Conservation (phyloP, 2,329 filamentous ascomycete species). For the Cladosporium velox region DNA sequence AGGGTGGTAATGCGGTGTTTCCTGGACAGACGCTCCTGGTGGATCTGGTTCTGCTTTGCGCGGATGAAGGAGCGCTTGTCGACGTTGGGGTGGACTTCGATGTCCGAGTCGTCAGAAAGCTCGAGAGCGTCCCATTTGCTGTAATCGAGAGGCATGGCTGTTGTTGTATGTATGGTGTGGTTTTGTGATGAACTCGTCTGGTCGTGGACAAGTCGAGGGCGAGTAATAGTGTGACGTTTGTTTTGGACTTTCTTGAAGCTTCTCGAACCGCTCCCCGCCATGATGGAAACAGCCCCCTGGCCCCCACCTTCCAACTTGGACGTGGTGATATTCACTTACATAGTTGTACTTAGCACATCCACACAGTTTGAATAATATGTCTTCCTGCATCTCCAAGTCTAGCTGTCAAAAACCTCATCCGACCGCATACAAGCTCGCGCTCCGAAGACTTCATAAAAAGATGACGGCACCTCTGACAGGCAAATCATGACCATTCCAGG, state of each 20-base stretch:
- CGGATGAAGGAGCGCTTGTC: constrained; percentile 98
- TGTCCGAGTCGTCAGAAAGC: constrained; percentile 95
- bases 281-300: not conserved
- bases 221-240: not conserved
- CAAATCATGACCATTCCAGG: no score
- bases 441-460: no score
- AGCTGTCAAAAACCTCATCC: no score
- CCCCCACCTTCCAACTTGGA: not conserved
- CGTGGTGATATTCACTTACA: no score
- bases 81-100: constrained; percentile 81
- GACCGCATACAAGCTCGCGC: no score
- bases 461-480: no score
- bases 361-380: no score
- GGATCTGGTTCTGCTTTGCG: constrained; percentile 96
- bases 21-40: constrained; percentile 82
- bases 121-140: constrained; percentile 87
- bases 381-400: no score
- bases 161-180: not conserved
- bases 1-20: constrained; percentile 86
- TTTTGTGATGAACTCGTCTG: not conserved
- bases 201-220: not conserved
- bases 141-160: constrained; percentile 6
- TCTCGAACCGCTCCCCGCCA: not conserved
- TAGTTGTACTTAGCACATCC: no score
- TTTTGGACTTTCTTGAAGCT: constrained; percentile 12